These are phyloP conservation scores for Beauveria australis DNA, from an alignment of 2,329 filamentous ascomycete species.

Conservation along the genomic window DNA sequence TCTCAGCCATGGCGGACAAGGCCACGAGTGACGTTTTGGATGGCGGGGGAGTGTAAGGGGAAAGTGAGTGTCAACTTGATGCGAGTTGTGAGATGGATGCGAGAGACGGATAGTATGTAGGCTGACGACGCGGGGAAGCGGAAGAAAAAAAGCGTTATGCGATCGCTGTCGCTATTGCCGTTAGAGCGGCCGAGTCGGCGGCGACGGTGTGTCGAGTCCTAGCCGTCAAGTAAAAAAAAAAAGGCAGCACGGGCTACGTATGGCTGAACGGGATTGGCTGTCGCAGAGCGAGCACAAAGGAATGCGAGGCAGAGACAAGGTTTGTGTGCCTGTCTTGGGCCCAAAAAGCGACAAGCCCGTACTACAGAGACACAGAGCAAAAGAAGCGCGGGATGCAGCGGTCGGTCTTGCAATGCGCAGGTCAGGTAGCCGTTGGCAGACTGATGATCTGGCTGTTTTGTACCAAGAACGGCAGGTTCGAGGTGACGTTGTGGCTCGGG, in stretches of 20 bases:
- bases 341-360: not conserved
- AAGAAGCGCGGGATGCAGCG: not conserved
- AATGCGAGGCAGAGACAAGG: not conserved
- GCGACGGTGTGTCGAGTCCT: not conserved
- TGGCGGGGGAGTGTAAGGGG: not conserved
- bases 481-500: not conserved
- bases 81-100: conserved; percentile 6
- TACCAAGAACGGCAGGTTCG: not conserved
- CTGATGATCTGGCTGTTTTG: not conserved
- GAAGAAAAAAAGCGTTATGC: not conserved
- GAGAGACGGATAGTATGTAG: not conserved
- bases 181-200: not conserved
- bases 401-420: not conserved
- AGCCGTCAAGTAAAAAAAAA: not conserved
- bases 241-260: not conserved
- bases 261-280: not conserved
- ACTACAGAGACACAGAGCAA: not conserved
- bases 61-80: conserved; percentile 12
- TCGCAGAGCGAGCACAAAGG: not conserved
- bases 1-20: conserved; percentile 41
- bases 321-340: not conserved
- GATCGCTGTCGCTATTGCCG: not conserved
- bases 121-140: not conserved
- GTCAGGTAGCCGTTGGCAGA: not conserved
- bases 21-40: conserved; percentile 12